Evolutionary conservation across 108 stramenopile species (phyloP).

Genomic region (Chaetoceros muelleri): DNA sequence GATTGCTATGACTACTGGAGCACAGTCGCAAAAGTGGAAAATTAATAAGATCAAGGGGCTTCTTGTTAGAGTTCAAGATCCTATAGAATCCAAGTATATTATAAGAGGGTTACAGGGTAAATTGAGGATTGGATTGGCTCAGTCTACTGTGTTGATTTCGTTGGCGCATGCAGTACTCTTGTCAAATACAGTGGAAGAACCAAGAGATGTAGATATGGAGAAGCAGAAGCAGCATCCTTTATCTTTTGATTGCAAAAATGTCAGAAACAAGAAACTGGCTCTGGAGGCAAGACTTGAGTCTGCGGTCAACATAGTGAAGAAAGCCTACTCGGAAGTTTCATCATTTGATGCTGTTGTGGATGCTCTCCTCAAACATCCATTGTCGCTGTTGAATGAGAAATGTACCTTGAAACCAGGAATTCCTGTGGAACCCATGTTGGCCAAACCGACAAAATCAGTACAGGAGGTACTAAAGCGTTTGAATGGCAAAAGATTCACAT

Average conservation of each 20-base stretch:
- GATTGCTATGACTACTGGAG: conserved; percentile 79
- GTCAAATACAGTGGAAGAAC: conserved; percentile 28
- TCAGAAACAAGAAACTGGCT: conserved; percentile 23
- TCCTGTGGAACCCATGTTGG: conserved; percentile 98
- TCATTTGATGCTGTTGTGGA: conserved; percentile 81
- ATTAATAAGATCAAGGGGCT: conserved; percentile 88
- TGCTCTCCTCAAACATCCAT: conserved; percentile 68
- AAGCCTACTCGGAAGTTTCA: conserved; percentile 93
- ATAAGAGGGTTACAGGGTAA: conserved; percentile 98
- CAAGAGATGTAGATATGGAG: conserved; percentile 14
- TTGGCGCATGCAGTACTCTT: conserved; percentile 86
- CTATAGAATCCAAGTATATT: conserved; percentile 90
- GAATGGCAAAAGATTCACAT: conserved; percentile 84
- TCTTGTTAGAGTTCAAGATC: conserved; percentile 55
- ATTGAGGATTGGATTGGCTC: conserved; percentile 92
- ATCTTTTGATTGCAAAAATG: conserved; percentile 17
- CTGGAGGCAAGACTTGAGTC: conserved; percentile 72
- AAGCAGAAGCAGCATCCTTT: conserved; percentile 22
- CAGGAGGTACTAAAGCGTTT: conserved; percentile 93
- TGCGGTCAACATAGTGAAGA: conserved; percentile 85
- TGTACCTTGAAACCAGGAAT: conserved; percentile 90
- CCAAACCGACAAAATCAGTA: conserved; percentile 94
- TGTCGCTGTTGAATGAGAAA: conserved; percentile 48
- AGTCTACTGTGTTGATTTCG: conserved; percentile 87
- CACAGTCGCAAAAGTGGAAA: conserved; percentile 85